Evolutionary conservation across 2,329 filamentous ascomycete genomes (phyloP).

Genomic region (Talaromyces sp.): DNA sequence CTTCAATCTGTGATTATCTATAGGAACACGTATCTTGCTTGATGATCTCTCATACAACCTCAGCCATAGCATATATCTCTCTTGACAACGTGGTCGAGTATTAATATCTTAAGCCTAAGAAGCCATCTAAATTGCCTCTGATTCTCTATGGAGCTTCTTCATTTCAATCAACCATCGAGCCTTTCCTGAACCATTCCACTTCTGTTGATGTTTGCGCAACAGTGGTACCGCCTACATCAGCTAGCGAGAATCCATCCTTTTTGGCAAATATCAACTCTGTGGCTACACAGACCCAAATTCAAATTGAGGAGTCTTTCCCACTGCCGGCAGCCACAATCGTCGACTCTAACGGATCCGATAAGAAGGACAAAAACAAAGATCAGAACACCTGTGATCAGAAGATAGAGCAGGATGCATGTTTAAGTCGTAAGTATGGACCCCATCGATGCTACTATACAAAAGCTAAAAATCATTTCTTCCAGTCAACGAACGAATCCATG

Average conservation of each 20-base stretch:
- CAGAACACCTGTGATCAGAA: neutral
- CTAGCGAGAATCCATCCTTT: neutral
- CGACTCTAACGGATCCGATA: neutral
- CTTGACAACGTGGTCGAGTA: neutral
- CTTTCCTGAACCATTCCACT: neutral
- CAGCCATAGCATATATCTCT: neutral
- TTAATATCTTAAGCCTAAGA: neutral
- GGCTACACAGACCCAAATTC: neutral
- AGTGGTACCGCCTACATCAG: neutral
- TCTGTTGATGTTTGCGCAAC: neutral
- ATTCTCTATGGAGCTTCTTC: neutral
- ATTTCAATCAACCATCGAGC: neutral
- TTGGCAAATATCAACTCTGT: neutral
- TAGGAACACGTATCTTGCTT: too few relatives aligned
- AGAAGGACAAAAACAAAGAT: neutral
- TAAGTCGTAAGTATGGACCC: neutral
- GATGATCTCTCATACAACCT: neutral
- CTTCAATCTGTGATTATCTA: too few relatives aligned
- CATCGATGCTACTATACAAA: neutral
- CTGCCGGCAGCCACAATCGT: neutral
- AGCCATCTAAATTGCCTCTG: neutral
- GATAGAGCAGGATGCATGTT: neutral
- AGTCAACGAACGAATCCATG: neutral
- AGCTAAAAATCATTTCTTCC: neutral
- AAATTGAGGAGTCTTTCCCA: neutral